Evolutionary conservation across 1,284 basidiomycete species (phyloP).

Genomic region (Irpex sp.): DNA sequence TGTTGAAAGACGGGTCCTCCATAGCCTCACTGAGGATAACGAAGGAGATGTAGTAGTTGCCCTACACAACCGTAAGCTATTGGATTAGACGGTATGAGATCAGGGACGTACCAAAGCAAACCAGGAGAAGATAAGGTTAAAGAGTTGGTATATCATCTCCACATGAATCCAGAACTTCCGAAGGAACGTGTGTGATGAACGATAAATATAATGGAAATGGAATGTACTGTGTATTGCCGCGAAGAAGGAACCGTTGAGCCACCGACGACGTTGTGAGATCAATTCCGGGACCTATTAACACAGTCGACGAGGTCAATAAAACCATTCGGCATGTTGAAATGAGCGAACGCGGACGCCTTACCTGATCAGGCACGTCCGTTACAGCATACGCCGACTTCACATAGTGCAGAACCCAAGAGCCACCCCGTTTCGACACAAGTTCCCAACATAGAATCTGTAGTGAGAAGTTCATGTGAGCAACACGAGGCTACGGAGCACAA

Average conservation of each 20-base stretch:
- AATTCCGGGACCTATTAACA: conserved; percentile 70
- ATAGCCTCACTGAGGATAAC: conserved; percentile 71
- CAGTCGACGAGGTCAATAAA: not conserved
- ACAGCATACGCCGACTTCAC: conserved; percentile 90
- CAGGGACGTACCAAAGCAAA: conserved; percentile 69
- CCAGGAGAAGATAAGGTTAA: conserved; percentile 92
- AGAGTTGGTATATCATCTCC: conserved; percentile 89
- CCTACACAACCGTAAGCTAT: conserved; percentile 36
- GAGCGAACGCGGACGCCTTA: conserved; percentile 24
- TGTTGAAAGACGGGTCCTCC: conserved; percentile 56
- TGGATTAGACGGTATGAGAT: not conserved
- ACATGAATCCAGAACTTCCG: conserved; percentile 95
- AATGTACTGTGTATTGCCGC: conserved; percentile 88
- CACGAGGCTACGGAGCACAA: not conserved
- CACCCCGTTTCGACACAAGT: conserved; percentile 83
- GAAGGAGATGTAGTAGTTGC: conserved; percentile 90
- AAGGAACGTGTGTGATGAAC: conserved; percentile 79
- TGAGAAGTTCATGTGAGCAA: conserved; percentile 1
- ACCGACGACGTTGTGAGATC: conserved; percentile 89
- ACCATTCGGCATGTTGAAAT: not conserved
- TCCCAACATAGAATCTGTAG: conserved; percentile 88
- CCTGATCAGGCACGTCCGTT: conserved; percentile 90
- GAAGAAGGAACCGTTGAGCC: conserved; percentile 98
- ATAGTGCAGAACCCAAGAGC: conserved; percentile 89
- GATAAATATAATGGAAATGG: conserved; percentile 92